Evolutionary conservation across 2,329 filamentous ascomycete species (phyloP).

Genomic region (Pseudogymnoascus sp.): DNA sequence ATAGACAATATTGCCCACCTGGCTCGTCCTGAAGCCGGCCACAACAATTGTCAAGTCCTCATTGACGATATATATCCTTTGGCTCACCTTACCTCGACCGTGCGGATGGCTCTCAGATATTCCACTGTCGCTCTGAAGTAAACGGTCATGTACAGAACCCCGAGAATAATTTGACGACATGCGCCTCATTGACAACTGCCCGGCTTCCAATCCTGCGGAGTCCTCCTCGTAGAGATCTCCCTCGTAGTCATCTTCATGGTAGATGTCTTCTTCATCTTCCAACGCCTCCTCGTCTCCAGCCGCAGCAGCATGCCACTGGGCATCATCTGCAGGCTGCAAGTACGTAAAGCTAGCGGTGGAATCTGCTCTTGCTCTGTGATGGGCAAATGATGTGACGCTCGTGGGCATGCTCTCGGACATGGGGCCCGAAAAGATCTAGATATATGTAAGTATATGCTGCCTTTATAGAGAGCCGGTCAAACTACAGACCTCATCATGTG

Average conservation of each 20-base stretch:
- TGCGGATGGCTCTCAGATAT: constrained; percentile 60
- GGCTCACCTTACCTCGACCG: constrained; percentile 60
- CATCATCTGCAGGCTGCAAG: constrained; percentile 65
- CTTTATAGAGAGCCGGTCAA: constrained; percentile 4
- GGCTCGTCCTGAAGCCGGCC: constrained; percentile 80
- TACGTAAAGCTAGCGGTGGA: constrained; percentile 87
- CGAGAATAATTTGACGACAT: constrained; percentile 56
- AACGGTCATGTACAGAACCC: constrained; percentile 52
- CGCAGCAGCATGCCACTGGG: constrained; percentile 35
- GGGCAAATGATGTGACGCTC: constrained; percentile 84
- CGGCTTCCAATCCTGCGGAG: constrained; percentile 29
- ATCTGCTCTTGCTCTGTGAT: constrained; percentile 72
- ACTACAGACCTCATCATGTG: constrained; percentile 71
- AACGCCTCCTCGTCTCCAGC: constrained; percentile 27
- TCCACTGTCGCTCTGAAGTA: constrained; percentile 65
- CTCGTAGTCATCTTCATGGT: constrained; percentile 34
- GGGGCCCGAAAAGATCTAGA: constrained; percentile 76
- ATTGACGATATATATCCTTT: constrained; percentile 88
- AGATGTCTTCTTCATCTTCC: constrained; percentile 33
- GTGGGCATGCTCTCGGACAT: constrained; percentile 94
- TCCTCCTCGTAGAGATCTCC: constrained; percentile 27
- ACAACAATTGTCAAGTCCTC: constrained; percentile 93
- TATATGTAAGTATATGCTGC: constrained; percentile 18
- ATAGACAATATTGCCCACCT: constrained; percentile 63
- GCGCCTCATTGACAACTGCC: constrained; percentile 44